Evolutionary conservation across 164 flowering plant species (phyloP), one percentile per base, ranked within the genome.

Genomic region (Macadamia tetraphylla): DNA sequence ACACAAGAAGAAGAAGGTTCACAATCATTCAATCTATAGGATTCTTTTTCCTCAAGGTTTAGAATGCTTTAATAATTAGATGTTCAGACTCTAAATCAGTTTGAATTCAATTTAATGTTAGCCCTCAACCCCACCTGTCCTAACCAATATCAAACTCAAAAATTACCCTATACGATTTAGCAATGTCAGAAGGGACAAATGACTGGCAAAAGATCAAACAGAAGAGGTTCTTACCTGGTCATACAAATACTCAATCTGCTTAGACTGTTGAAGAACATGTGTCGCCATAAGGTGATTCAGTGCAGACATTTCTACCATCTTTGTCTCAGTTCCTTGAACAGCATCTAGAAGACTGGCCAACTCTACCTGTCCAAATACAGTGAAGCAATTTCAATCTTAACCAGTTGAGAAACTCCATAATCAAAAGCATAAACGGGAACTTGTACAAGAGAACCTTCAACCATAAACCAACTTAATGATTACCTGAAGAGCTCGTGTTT

Each of bases 271-370:
- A 69, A 89, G 82, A 78, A 95, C 88, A 74, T 92, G 96, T 6
- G 99, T 92, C 56, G 98, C 84, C 92, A 92, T 87, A 29, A 95
- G 89, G 76, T 92, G 98, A 81, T 92, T 95, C 74, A 92, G 63
- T 56, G 99, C 99, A 61, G 99, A 92, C 94, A 92, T 87, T 75
- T 95, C 99, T 40, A 95, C 88, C 96, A 92, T 91, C 80, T 89
- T 91, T 29, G 93, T 88, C 80, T 95, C 98, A 58, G 98, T 89
- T 81, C 87, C 85, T 77, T 86, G 91, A 75, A 80, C 97, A 46
- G 94, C 86, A 77, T 90, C 97, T 62, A 94, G 79, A 72, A 90
- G 90, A 78, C 76, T 78, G 49, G 85, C 76, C 72, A 94, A 79
- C 79, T 93, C 97, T 14, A 88, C 90, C 97, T 83, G 76, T 78